Conservation (phyloP, 345 rosid genomes). For the Aquilaria yunnanensis region DNA sequence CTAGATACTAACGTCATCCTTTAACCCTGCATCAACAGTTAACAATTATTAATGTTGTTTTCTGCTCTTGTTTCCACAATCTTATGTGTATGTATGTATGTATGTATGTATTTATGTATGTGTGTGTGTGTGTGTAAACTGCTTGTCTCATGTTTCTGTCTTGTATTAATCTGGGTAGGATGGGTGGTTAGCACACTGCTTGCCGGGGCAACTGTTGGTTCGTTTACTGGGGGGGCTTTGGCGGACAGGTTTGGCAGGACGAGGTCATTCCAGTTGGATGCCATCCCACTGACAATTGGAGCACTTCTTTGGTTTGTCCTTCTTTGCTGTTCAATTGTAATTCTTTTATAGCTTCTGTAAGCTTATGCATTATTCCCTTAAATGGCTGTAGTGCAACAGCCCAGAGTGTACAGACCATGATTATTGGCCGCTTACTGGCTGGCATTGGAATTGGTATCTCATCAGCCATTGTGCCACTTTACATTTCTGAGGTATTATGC, state of each 20-base stretch:
- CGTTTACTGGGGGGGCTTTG: slow-evolving; percentile 91
- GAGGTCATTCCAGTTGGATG: slow-evolving; percentile 86
- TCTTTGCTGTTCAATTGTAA: slow-evolving; percentile 8
- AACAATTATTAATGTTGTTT: too few species aligned
- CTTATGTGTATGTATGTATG: not conserved
- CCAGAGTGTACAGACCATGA: slow-evolving; percentile 84
- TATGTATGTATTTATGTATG: not conserved
- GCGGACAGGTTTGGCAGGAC: slow-evolving; percentile 98
- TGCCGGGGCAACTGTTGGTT: slow-evolving; percentile 94
- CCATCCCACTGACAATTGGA: slow-evolving; percentile 85
- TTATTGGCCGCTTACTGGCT: slow-evolving; percentile 92
- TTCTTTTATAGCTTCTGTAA: slow-evolving; percentile 1
- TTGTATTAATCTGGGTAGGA: slow-evolving; percentile 43
- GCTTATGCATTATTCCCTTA: slow-evolving; percentile 16
- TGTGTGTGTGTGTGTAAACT: not conserved
- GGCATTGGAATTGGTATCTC: slow-evolving; percentile 98
- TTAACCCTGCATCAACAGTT: not conserved
- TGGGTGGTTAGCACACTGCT: slow-evolving; percentile 96
- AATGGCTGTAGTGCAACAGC: slow-evolving; percentile 68
- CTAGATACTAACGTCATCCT: not conserved
- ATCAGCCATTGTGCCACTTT: slow-evolving; percentile 94
- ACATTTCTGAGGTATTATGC: slow-evolving; percentile 88
- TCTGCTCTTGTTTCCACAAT: slow-evolving; percentile 1
- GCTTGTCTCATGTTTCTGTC: slow-evolving; percentile 10
- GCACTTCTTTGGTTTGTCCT: slow-evolving; percentile 65